Conservation (phyloP, 2,329 filamentous ascomycete genomes). For the Diaporthe nobilis region DNA sequence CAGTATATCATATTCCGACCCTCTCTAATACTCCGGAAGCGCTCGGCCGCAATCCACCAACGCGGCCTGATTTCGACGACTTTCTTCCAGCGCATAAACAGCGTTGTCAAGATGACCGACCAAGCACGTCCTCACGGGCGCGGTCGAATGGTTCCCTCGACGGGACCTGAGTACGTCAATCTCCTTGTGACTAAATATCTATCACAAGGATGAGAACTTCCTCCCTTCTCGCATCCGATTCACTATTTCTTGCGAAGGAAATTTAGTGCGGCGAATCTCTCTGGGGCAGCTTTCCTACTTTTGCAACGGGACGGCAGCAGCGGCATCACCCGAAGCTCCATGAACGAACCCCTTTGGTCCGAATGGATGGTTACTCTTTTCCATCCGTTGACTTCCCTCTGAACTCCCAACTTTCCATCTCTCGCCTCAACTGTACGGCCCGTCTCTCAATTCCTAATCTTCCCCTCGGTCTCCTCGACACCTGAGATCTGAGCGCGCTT, state of each 20-base stretch:
- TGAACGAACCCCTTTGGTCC: too few species aligned
- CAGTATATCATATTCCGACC: too few species aligned
- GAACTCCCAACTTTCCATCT: not conserved
- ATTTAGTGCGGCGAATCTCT: not conserved
- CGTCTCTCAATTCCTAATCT: fast-evolving
- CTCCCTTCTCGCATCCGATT: too few species aligned
- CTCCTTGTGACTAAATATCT: not conserved
- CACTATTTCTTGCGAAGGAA: not conserved
- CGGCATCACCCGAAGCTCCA: not conserved
- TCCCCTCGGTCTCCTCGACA: not conserved
- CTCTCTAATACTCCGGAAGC: not conserved
- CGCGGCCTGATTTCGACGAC: not conserved
- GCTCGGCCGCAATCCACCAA: not conserved
- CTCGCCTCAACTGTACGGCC: not conserved
- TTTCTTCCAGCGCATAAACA: not conserved
- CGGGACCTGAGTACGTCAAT: not conserved
- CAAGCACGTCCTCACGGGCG: not conserved
- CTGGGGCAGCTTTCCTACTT: not conserved
- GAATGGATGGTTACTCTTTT: not conserved
- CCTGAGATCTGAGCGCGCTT: not conserved
- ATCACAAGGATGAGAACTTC: not conserved
- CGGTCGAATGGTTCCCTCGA: not conserved
- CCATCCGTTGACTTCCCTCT: not conserved
- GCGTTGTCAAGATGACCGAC: not conserved
- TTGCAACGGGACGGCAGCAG: not conserved